Conservation (phyloP, 2,329 filamentous ascomycete species). For the Talaromyces amestolkiae region DNA sequence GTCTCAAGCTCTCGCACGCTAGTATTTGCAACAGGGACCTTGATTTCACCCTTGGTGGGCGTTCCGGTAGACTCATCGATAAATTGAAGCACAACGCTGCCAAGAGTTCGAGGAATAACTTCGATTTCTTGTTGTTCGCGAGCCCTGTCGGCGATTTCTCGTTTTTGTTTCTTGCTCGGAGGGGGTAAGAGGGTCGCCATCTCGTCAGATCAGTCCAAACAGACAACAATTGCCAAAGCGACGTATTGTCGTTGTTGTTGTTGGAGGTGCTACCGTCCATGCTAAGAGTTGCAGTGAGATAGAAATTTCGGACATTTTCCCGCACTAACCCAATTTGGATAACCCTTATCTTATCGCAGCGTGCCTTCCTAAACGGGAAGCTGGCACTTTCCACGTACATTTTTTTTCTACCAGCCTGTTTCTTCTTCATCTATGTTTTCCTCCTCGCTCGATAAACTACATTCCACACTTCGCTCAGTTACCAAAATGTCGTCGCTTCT, state of each 20-base stretch:
- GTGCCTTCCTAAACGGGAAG: conserved; percentile 17
- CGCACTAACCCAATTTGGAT: conserved; percentile 12
- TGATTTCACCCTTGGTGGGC: conserved; percentile 68
- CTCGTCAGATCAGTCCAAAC: conserved; percentile 6
- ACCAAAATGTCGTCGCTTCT: conserved; percentile 9
- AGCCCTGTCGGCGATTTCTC: conserved; percentile 68
- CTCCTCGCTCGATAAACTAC: neutral
- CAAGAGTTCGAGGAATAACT: conserved; percentile 63
- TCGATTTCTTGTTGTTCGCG: conserved; percentile 73
- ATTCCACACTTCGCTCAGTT: too few species aligned
- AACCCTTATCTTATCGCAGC: conserved; percentile 17
- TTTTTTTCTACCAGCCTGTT: too few species aligned
- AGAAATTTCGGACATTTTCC: conserved; percentile 18
- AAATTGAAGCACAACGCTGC: conserved; percentile 82
- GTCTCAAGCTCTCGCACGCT: conserved; percentile 86
- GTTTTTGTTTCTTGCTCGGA: conserved; percentile 81
- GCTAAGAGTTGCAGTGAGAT: neutral
- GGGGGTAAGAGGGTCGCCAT: conserved; percentile 85
- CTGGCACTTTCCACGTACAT: neutral
- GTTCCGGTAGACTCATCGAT: conserved; percentile 71
- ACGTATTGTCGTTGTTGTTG: neutral
- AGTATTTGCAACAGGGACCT: conserved; percentile 77
- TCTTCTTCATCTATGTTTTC: neutral
- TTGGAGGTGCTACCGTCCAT: neutral
- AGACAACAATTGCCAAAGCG: neutral